Evolutionary conservation across 2,329 filamentous ascomycete species (phyloP).

Genomic region (Calonectria hongkongensis): DNA sequence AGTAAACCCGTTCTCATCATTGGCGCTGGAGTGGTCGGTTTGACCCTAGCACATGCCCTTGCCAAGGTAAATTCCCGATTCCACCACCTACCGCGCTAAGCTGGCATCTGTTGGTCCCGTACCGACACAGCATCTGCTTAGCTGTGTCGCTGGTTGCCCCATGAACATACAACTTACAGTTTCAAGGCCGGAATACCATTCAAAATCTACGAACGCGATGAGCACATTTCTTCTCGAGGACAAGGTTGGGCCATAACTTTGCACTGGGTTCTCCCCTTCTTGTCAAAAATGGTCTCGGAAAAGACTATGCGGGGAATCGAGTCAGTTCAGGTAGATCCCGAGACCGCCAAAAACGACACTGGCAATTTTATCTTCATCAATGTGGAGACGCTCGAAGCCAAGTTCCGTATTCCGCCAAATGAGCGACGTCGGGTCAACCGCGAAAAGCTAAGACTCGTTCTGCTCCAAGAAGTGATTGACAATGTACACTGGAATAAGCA

Average conservation of each 20-base stretch:
- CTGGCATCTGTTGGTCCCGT: no score
- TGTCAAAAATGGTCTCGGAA: constrained; percentile 50
- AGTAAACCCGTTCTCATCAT: constrained; percentile 59
- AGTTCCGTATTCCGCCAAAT: constrained; percentile 62
- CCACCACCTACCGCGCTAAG: background rate
- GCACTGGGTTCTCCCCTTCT: constrained; percentile 71
- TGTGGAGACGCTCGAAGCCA: constrained; percentile 60
- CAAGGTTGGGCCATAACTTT: constrained; percentile 77
- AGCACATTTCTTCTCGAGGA: constrained; percentile 53
- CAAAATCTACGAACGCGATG: constrained; percentile 58
- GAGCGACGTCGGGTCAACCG: constrained; percentile 61
- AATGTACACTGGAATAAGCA: constrained; percentile 59
- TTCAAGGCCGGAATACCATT: constrained; percentile 56
- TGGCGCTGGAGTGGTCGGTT: constrained; percentile 62
- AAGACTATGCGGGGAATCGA: constrained; percentile 51
- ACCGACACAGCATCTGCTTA: background rate
- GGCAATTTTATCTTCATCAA: constrained; percentile 65
- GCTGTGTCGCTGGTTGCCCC: background rate
- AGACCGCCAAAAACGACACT: constrained; percentile 62
- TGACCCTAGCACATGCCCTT: constrained; percentile 61
- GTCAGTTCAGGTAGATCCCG: constrained; percentile 56
- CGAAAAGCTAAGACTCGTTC: constrained; percentile 58
- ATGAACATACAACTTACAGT: background rate
- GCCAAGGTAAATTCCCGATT: constrained; percentile 53
- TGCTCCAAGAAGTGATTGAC: constrained; percentile 54